These are phyloP conservation scores for Paramyrothecium roridum DNA, from an alignment of 2,329 filamentous ascomycete species.

Conservation along the genomic window DNA sequence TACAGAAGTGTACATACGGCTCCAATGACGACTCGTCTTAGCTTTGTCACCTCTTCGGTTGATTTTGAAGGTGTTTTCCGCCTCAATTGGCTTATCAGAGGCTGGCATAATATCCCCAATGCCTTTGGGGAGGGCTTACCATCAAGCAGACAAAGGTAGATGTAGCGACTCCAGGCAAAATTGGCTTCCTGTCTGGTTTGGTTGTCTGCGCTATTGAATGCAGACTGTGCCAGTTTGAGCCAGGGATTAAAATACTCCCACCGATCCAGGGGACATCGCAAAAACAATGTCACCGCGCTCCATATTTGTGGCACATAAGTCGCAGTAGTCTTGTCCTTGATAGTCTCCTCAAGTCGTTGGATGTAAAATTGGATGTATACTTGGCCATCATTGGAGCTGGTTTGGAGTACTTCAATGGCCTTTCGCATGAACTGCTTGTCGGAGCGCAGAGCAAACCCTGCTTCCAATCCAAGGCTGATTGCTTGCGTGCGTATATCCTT, in stretches of 20 bases:
- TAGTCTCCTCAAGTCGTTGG: constrained; percentile 64
- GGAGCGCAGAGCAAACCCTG: constrained; percentile 65
- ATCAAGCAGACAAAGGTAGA: constrained; percentile 69
- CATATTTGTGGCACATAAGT: constrained; percentile 80
- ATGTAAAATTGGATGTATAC: constrained; percentile 70
- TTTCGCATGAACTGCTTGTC: constrained; percentile 66
- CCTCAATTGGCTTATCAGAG: constrained; percentile 66
- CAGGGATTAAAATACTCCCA: constrained; percentile 76
- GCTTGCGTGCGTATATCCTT: constrained; percentile 75
- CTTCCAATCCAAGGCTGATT: constrained; percentile 69
- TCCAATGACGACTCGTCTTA: constrained; percentile 56
- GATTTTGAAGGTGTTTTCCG: constrained; percentile 58
- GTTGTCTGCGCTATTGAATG: constrained; percentile 76
- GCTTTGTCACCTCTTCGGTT: constrained; percentile 44
- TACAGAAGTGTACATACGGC: constrained; percentile 81
- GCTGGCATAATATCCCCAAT: constrained; percentile 54
- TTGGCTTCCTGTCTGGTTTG: constrained; percentile 74
- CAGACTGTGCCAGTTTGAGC: constrained; percentile 75
- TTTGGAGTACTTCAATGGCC: constrained; percentile 61
- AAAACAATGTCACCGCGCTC: constrained; percentile 76
- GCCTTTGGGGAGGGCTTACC: constrained; percentile 46
- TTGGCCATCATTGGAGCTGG: constrained; percentile 41
- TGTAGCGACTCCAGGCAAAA: constrained; percentile 79
- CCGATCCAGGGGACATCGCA: constrained; percentile 61
- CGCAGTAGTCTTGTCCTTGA: constrained; percentile 49